These are phyloP conservation scores for Apiospora rasikravindrae DNA, from an alignment of 2,329 filamentous ascomycete species.

Conservation along the genomic window DNA sequence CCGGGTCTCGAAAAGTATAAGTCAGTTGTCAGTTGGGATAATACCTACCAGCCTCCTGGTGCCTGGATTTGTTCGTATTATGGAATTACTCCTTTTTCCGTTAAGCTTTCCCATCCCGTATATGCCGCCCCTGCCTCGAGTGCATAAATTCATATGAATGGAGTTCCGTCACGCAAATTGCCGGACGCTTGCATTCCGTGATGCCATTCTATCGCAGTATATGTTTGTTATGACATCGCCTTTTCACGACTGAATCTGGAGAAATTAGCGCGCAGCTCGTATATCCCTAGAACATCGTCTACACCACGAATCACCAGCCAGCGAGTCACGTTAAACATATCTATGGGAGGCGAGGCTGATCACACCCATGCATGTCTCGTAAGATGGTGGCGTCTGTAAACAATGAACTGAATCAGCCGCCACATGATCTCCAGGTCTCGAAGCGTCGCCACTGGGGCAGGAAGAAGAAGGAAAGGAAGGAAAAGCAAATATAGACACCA, in stretches of 20 bases:
- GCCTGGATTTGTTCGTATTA: background rate
- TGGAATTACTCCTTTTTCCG: background rate
- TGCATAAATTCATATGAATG: background rate
- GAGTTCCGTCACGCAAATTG: background rate
- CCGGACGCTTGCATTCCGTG: background rate
- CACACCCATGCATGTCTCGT: conserved; percentile 1
- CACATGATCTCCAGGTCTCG: background rate
- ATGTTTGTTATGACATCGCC: no score
- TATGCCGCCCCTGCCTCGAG: background rate
- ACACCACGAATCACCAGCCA: background rate
- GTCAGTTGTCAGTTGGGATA: background rate
- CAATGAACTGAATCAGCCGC: background rate
- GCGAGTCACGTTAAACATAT: background rate
- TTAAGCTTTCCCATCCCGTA: background rate
- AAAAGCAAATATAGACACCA: background rate
- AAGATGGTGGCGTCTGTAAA: background rate
- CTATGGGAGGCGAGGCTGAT: background rate
- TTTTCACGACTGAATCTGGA: no score
- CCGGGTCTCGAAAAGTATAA: background rate
- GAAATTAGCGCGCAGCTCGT: background rate
- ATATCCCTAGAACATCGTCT: background rate
- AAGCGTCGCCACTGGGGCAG: background rate
- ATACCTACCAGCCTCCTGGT: background rate
- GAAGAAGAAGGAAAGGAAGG: background rate
- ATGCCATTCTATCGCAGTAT: background rate